Conservation (phyloP, 805 yeast genomes). For the Kodamaea restingae region DNA sequence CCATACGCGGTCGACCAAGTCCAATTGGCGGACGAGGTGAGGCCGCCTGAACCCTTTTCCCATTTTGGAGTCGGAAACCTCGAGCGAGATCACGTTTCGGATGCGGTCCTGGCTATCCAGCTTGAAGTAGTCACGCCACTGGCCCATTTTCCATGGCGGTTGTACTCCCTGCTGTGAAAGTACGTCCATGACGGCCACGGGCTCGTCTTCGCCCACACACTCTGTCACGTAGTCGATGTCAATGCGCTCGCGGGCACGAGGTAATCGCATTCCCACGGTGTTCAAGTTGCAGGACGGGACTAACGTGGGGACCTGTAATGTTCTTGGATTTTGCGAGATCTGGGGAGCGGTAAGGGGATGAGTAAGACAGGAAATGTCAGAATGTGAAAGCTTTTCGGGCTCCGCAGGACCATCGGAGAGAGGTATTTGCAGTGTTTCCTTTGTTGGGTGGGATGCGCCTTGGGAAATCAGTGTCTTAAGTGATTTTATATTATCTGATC, state of each 20-base stretch:
- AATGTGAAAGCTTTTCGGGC: no score
- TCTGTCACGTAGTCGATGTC: conserved; percentile 55
- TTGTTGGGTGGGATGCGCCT: no score
- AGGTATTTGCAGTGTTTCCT: no score
- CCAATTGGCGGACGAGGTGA: conserved; percentile 55
- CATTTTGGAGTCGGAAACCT: conserved; percentile 57
- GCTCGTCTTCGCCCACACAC: conserved; percentile 56
- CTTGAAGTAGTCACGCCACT: conserved; percentile 72
- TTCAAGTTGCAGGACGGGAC: conserved; percentile 30
- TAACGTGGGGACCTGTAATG: conserved; percentile 36
- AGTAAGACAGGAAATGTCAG: no score
- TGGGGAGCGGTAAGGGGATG: no score
- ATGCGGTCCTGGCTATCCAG: conserved; percentile 55
- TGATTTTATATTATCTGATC: not conserved
- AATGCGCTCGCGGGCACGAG: conserved; percentile 36
- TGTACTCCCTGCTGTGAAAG: conserved; percentile 64
- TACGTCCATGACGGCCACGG: conserved; percentile 86
- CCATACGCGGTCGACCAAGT: conserved; percentile 72
- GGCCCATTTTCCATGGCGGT: conserved; percentile 64
- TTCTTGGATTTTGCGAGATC: no score
- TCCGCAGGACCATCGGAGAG: no score
- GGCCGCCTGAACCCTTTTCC: conserved; percentile 59
- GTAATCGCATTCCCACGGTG: conserved; percentile 50
- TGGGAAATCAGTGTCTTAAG: no score
- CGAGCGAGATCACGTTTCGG: conserved; percentile 77